phyloP scores from a whole-genome alignment of 208 protist species.

The Strigomonas culicis region DNA sequence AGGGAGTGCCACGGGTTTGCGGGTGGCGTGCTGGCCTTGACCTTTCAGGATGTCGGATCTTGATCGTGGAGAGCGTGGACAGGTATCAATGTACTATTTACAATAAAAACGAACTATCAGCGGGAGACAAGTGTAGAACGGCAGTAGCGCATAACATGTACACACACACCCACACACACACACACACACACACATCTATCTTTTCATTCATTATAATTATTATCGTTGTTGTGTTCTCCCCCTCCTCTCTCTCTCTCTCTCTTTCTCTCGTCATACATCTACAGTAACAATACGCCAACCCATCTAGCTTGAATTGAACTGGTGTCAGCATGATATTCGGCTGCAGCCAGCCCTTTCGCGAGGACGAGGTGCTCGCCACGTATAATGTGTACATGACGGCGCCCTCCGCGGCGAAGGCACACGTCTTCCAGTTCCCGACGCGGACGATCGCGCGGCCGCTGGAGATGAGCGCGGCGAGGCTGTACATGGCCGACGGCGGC shows the following conservation, averaged over 20 bases:
- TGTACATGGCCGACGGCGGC: constrained; percentile 50
- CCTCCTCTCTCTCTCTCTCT: constrained; percentile 14
- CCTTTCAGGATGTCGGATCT: too few relatives aligned
- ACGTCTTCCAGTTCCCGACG: constrained; percentile 89
- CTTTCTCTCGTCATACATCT: constrained; percentile 1
- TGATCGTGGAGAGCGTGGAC: neutral
- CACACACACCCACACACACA: too few relatives aligned
- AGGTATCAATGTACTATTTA: neutral
- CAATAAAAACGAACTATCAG: too few relatives aligned
- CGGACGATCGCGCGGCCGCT: constrained; percentile 61
- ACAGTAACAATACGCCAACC: too few relatives aligned
- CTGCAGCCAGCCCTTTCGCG: too few relatives aligned
- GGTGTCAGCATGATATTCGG: too few relatives aligned
- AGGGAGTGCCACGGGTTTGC: too few relatives aligned
- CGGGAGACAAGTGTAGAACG: too few relatives aligned
- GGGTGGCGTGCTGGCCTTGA: too few relatives aligned
- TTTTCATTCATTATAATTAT: constrained; percentile 1
- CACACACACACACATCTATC: too few relatives aligned
- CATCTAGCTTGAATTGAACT: too few relatives aligned
- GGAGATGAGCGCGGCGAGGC: constrained; percentile 52
- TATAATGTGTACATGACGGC: neutral
- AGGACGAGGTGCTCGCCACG: neutral
- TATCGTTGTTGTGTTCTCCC: neutral
- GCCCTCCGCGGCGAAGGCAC: constrained; percentile 49
- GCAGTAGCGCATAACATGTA: too few relatives aligned